A percentile compares a stretch with the other conserved stretches of the same genome.
These are phyloP conservation scores for Angomonas ambiguus DNA, from an alignment of 208 protist genomes.

Conservation along the genomic window DNA sequence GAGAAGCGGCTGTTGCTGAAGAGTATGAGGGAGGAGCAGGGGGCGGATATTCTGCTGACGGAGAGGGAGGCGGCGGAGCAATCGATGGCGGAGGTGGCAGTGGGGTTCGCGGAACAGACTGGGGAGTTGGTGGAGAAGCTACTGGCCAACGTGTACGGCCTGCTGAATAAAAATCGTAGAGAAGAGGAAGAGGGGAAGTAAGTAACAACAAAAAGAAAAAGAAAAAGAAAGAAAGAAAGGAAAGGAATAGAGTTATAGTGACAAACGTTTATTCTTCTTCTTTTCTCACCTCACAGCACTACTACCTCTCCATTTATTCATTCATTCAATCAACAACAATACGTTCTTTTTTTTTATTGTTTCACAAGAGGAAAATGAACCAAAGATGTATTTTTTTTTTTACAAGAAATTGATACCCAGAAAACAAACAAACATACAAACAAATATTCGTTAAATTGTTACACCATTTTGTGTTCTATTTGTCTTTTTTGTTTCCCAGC, in stretches of 20 bases:
- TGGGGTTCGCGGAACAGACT: constrained; percentile 53
- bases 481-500: constrained; percentile 8
- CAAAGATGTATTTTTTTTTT: constrained; percentile 4
- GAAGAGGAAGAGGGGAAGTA: neutral
- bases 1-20: constrained; percentile 21
- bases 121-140: constrained; percentile 72
- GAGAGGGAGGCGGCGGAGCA: constrained; percentile 14
- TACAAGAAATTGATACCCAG: neutral
- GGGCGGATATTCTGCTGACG: constrained; percentile 5
- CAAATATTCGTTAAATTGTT: neutral
- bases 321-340: neutral
- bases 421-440: neutral
- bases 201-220: neutral
- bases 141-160: constrained; percentile 55
- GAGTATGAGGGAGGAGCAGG: neutral
- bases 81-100: constrained; percentile 17
- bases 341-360: neutral
- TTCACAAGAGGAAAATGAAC: too few relatives aligned
- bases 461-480: constrained; percentile 6
- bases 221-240: constrained; percentile 2
- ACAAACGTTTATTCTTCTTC: constrained; percentile 9
- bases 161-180: constrained; percentile 17
- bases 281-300: neutral
- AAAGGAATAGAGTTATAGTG: neutral
- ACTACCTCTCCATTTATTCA: neutral